phyloP scores from a whole-genome alignment of 2,329 filamentous ascomycete species.

The Geoglossum cookeanum region DNA sequence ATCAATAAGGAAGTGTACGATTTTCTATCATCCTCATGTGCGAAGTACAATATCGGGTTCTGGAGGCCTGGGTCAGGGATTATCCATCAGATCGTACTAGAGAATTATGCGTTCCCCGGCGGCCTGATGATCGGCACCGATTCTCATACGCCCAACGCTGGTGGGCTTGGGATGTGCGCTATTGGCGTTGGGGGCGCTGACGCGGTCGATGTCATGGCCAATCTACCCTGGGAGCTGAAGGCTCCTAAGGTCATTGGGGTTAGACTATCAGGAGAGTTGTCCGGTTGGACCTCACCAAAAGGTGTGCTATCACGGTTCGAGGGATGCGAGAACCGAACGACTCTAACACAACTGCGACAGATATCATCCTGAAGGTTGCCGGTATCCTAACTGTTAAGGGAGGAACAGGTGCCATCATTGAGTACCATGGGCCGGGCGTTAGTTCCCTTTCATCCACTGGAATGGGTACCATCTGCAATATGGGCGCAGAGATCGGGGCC shows the following conservation, averaged over 20 bases:
- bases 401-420: slow-evolving; percentile 68
- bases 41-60: slow-evolving; percentile 99
- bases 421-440: slow-evolving; percentile 45
- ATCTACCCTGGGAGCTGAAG: slow-evolving; percentile 95
- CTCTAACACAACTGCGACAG: slow-evolving; percentile 24
- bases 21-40: slow-evolving; percentile 82
- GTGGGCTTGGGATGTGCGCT: slow-evolving; percentile 84
- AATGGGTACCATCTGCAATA: slow-evolving; percentile 64
- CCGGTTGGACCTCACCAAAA: slow-evolving; percentile 86
- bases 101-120: slow-evolving; percentile 99
- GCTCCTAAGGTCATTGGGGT: slow-evolving; percentile 95
- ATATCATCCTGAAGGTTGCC: slow-evolving; percentile 94
- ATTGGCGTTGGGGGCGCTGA: slow-evolving; percentile 97
- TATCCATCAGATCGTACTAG: slow-evolving; percentile 95
- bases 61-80: slow-evolving; percentile 98
- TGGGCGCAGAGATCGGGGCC: slow-evolving; percentile 50
- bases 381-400: slow-evolving; percentile 96
- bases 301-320: slow-evolving; percentile 28
- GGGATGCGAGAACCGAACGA: background rate
- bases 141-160: slow-evolving; percentile 92
- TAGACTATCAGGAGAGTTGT: slow-evolving; percentile 74
- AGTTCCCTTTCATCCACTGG: slow-evolving; percentile 62
- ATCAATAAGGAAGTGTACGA: slow-evolving; percentile 99
- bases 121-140: slow-evolving; percentile 95
- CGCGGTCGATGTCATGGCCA: slow-evolving; percentile 95